Evolutionary conservation across 768 basidiomycete genomes (phyloP), one percentile per base, ranked within the genome.

Genomic region (Ramaria rubella): DNA sequence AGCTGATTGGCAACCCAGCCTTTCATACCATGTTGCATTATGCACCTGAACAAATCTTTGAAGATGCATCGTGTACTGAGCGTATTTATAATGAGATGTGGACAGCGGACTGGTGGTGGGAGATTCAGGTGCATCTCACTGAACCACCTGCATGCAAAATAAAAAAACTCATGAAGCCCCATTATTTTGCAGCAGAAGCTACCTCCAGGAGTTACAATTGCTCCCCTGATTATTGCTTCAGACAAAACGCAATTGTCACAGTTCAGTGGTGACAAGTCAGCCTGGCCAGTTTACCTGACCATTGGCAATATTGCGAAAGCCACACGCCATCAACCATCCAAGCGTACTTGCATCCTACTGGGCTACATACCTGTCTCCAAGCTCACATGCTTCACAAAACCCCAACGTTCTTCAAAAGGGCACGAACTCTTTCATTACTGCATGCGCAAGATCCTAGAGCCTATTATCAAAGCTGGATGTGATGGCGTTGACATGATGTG

Each of bases 281-380:
- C 75, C 11, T 80, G 73, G 62, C 78, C 77, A 0, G 70, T 79
- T 0, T 79, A 79, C 59, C 57, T 77, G 0, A 73, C 74, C 1
- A 64, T 77, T 26, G 76, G 75, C 0, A 77, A 75, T 55, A 65
- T 80, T 7, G 67, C 70, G 0, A 80, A 79, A 55, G 62, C 69
- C 2, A 69, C 75, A 14, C 63, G 72, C 0, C 62, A 70, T 0
- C 65, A 76, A 52, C 74, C 74, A 0, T 72, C 69, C 1, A 24
- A 55, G 7, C 68, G 67, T 17, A 73, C 71, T 0, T 64, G 60
- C 15, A 61, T 75, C 1, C 61, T 77, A 0, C 19, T 79, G 0
- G 76, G 65, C 0, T 78, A 79, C 56, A 67, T 78, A 1, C 70
- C 75, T 0, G 67, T 72, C 0, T 60, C 64, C 1, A 70, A 71